Evolutionary conservation across 768 basidiomycete species (phyloP), one percentile per base, ranked within the genome.

Genomic region (Termitomyces sp.): DNA sequence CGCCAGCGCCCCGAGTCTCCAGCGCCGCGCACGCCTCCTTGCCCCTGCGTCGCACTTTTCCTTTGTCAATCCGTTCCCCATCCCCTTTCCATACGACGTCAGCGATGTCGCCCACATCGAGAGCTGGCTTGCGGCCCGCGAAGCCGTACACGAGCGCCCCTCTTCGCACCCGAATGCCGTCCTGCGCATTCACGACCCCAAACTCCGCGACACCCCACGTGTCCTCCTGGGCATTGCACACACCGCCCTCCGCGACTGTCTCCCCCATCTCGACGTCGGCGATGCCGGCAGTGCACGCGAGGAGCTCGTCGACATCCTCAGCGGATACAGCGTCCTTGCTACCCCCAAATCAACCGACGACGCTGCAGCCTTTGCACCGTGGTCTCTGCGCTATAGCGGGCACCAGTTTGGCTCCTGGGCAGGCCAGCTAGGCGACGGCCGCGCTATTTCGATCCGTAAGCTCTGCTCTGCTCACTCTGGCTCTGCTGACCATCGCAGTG

Each of bases 401-500:
- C 91, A 93, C 66, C 92, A 94, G 64, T 94, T 94, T 65, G 92
- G 93, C 0, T 72, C 67, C 3, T 98, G 89, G 86, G 95, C 97
- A 0, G 94, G 94, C 26, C 97, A 98, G 68, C 79, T 99, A 4
- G 97, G 97, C 13, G 96, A 98, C 65, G 97, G 97, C 0, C 81
- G 97, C 18, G 96, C 97, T 1, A 91, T 93, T n/a, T 91, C 90
- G 9, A 83, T 99, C 51, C 72, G 79, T 80, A 56, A 53, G 36
- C 22, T 43, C 5, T 18, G 4, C 5, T 32, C 32, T 53, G 51
- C 18, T 46, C 14, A n/a, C 44, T 57, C 26, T 8, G 26, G 58
- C 42, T 12, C 24, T n/a, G 34, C 46, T 59, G 24, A 54, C 48
- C 49, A 37, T 24, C 26, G 5, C 59, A 92, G 91, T 92, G 56